Evolutionary conservation across 768 basidiomycete species (phyloP), one percentile per base, ranked within the genome.

Genomic region (Tylopilus felleus): DNA sequence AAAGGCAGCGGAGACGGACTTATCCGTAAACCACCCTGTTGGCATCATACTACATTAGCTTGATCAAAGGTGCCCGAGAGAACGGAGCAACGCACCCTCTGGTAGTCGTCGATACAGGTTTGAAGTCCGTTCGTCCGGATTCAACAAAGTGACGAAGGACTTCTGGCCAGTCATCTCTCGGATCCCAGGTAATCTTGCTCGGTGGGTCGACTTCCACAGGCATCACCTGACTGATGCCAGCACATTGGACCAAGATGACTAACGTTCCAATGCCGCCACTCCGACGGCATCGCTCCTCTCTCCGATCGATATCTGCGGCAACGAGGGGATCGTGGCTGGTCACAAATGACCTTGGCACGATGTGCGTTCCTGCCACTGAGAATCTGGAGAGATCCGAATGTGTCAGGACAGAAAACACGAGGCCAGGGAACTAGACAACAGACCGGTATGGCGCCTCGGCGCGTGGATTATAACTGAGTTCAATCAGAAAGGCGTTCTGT

Each of bases 201-300:
- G 87, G 89, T 8, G 86, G 81, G 68, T 92, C 90, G 47, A 91
- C 85, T 66, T 92, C 90, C 58, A 91, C 87, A 29, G 90, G 90
- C 85, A 91, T 88, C 58, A 92, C 88, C 62, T 92, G 88, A 64
- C 82, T 84, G 63, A 90, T 78, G 22, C 78, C 77, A 35, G 82
- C 86, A 63, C 89, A 90, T 64, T 91, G 87, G 53, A 92, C 77
- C 66, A 91, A 75, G 68, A 92, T 78, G 48, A 91, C 77, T 3
- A 85, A 76, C 5, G 85, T 82, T 19, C 90, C 90, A 59, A 91
- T 84, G 13, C 90, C 90, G 13, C 90, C 90, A 60, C 70, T 80
- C 31, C 80, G 79, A 25, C 90, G 80, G 71, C 86, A 90, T 42
- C 90, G 83, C 36, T 89, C 85, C 64, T 91, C 89, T 58, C 90